These are phyloP conservation scores for Tinospora cordifolia DNA, from an alignment of 164 flowering plant species.

Conservation along the genomic window DNA sequence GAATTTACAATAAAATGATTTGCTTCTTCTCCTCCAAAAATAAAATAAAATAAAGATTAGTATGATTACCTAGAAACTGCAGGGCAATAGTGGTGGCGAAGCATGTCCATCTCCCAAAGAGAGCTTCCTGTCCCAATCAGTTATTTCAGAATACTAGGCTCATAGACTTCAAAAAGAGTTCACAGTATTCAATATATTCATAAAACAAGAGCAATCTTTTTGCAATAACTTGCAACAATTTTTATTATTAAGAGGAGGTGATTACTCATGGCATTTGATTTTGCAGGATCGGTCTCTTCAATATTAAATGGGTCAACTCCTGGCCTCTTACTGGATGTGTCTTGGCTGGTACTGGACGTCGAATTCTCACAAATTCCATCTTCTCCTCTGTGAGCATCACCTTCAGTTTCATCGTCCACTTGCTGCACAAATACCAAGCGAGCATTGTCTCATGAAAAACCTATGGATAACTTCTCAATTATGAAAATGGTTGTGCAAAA, in stretches of 20 bases:
- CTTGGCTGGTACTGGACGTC: conserved; percentile 18
- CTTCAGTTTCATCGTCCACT: conserved; percentile 27
- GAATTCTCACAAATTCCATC: conserved; percentile 16
- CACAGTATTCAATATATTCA: neutral
- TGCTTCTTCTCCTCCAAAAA: too few relatives aligned
- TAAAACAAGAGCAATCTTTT: neutral
- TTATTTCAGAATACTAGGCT: conserved; percentile 1
- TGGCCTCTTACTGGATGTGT: conserved; percentile 21
- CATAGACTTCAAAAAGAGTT: neutral
- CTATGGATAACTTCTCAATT: neutral
- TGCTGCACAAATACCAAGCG: conserved; percentile 31
- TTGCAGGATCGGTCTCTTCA: conserved; percentile 61
- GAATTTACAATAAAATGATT: too few relatives aligned
- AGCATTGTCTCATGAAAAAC: neutral
- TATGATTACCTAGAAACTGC: conserved; percentile 73
- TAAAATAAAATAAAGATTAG: neutral
- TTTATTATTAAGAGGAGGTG: neutral
- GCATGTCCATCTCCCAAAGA: conserved; percentile 90
- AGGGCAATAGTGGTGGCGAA: conserved; percentile 88
- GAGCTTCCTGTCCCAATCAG: conserved; percentile 61
- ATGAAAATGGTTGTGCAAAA: neutral
- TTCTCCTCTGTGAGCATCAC: conserved; percentile 24
- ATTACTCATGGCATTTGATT: conserved; percentile 68
- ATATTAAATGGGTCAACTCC: conserved; percentile 67
- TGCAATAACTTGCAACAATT: neutral